Conservation (phyloP, 768 basidiomycete genomes). For the Boletus bicolor region DNA sequence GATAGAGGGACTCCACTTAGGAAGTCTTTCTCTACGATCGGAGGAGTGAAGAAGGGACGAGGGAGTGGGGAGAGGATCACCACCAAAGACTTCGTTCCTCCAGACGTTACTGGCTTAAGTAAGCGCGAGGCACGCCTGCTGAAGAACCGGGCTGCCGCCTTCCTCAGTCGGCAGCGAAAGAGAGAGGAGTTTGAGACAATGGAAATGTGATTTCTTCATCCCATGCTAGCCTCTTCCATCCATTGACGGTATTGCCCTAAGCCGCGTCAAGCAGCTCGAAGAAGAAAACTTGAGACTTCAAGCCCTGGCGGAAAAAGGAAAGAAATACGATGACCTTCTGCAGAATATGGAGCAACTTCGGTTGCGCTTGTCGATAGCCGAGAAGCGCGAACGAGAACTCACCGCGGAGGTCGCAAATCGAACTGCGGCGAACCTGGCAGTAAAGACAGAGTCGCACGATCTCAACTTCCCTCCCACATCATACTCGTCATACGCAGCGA, state of each 20-base stretch:
- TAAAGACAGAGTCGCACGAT: slow-evolving; percentile 63
- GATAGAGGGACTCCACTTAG: slow-evolving; percentile 28
- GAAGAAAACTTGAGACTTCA: slow-evolving; percentile 77
- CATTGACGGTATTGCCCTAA: slow-evolving; percentile 33
- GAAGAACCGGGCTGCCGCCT: slow-evolving; percentile 90
- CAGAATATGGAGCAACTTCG: slow-evolving; percentile 67
- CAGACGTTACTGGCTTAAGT: slow-evolving; percentile 82
- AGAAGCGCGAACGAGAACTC: slow-evolving; percentile 67
- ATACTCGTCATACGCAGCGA: slow-evolving; percentile 31
- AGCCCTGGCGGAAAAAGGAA: slow-evolving; percentile 49
- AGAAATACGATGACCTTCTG: slow-evolving; percentile 39
- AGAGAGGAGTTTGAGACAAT: slow-evolving; percentile 89
- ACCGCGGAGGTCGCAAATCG: slow-evolving; percentile 53
- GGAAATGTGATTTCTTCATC: slow-evolving; percentile 68
- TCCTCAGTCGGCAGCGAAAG: slow-evolving; percentile 87
- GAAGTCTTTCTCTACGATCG: slow-evolving; percentile 46
- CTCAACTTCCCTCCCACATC: slow-evolving; percentile 45
- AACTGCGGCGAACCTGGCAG: slow-evolving; percentile 33
- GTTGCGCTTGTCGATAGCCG: slow-evolving; percentile 58
- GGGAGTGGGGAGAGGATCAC: slow-evolving; percentile 45
- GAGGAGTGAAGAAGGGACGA: slow-evolving; percentile 46
- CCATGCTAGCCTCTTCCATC: slow-evolving; percentile 4
- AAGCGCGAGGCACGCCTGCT: slow-evolving; percentile 90
- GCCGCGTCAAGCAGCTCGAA: slow-evolving; percentile 81
- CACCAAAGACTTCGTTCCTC: slow-evolving; percentile 83